Percentiles rank a stretch among this genome's conserved stretches.
Evolutionary conservation across 2,329 filamentous ascomycete species (phyloP).

Genomic region (Diaporthe batatas): DNA sequence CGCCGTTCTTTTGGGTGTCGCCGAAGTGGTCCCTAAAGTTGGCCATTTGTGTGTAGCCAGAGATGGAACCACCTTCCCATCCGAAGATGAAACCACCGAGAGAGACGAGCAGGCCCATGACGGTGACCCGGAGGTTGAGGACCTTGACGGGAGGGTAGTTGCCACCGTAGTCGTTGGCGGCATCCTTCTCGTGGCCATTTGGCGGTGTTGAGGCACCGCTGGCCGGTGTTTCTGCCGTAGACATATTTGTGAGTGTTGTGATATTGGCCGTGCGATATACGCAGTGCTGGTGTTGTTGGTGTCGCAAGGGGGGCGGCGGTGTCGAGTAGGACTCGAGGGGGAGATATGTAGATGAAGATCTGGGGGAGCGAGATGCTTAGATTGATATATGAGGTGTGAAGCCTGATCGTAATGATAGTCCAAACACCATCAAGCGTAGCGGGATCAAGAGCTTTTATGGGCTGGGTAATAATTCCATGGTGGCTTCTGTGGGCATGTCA

Average conservation of each 20-base stretch:
- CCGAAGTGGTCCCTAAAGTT: slow-evolving; percentile 41
- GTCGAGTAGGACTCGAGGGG: not conserved
- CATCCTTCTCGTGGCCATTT: slow-evolving; percentile 37
- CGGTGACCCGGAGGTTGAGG: slow-evolving; percentile 39
- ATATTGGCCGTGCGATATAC: slow-evolving; percentile 24
- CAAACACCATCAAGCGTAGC: slow-evolving; percentile 28
- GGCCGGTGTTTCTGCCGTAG: slow-evolving; percentile 36
- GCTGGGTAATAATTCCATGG: slow-evolving; percentile 35
- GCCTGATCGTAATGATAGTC: slow-evolving; percentile 37
- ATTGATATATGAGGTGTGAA: slow-evolving; percentile 35
- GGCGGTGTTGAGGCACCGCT: slow-evolving; percentile 41
- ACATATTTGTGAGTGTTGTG: slow-evolving; percentile 32
- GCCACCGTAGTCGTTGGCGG: not conserved
- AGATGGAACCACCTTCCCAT: slow-evolving; percentile 43
- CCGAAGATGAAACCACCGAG: slow-evolving; percentile 43
- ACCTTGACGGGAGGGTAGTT: slow-evolving; percentile 42
- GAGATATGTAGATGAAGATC: slow-evolving; percentile 5
- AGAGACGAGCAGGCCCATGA: slow-evolving; percentile 42
- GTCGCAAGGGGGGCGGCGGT: slow-evolving; percentile 9
- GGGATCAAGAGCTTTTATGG: slow-evolving; percentile 39
- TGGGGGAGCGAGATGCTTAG: slow-evolving; percentile 16
- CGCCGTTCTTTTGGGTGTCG: slow-evolving; percentile 26
- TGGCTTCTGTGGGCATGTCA: slow-evolving; percentile 37
- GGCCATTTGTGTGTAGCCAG: slow-evolving; percentile 42
- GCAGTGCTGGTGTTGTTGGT: slow-evolving; percentile 21